phyloP scores from a whole-genome alignment of 805 yeast genomes.

The Pachysolen tannophilus region DNA sequence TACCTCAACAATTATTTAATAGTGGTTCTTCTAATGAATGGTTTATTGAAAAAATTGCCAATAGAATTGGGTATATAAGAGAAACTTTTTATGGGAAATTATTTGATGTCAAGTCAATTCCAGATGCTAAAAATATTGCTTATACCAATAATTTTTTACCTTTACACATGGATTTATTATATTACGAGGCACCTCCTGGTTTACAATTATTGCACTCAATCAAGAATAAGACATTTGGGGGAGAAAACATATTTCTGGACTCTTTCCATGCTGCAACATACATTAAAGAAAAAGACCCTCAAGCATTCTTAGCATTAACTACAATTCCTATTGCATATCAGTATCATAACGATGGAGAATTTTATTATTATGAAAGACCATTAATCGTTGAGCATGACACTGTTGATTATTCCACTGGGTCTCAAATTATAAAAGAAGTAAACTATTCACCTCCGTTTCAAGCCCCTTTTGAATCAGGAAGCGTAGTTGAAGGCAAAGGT shows the following conservation, averaged over 20 bases:
- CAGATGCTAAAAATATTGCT: slow-evolving; percentile 60
- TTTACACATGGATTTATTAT: slow-evolving; percentile 69
- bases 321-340: slow-evolving; percentile 62
- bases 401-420: slow-evolving; percentile 12
- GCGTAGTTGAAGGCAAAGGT: slow-evolving; percentile 22
- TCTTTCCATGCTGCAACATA: slow-evolving; percentile 55
- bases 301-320: slow-evolving; percentile 54
- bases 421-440: slow-evolving; percentile 40
- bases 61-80: slow-evolving; percentile 57
- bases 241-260: slow-evolving; percentile 64
- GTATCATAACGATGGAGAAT: slow-evolving; percentile 52
- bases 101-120: slow-evolving; percentile 53
- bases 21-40: slow-evolving; percentile 17
- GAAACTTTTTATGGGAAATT: slow-evolving; percentile 65
- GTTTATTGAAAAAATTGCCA: slow-evolving; percentile 32
- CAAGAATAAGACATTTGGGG: slow-evolving; percentile 48
- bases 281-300: slow-evolving; percentile 48
- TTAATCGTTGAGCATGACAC: slow-evolving; percentile 46
- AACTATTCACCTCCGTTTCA: slow-evolving; percentile 82
- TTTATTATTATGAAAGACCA: slow-evolving; percentile 56
- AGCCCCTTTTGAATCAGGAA: slow-evolving; percentile 57
- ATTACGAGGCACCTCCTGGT: slow-evolving; percentile 79
- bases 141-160: slow-evolving; percentile 59
- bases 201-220: slow-evolving; percentile 60
- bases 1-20: slow-evolving; percentile 35